These are phyloP conservation scores for Rheum nobile DNA, from an alignment of 148 eudicot genomes.

Conservation along the genomic window DNA sequence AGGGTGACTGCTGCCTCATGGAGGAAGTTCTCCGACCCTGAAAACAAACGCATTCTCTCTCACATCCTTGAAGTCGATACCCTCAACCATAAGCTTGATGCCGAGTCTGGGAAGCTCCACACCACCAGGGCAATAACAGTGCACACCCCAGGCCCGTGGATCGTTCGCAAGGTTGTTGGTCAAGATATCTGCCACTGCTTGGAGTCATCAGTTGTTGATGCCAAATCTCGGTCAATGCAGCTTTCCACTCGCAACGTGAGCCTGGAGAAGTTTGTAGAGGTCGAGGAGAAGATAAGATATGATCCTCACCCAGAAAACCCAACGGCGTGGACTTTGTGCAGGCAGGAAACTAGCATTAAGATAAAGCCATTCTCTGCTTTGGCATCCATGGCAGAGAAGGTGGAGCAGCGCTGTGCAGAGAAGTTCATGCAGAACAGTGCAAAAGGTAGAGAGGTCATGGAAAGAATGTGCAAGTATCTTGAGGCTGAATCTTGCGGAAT, in stretches of 20 bases:
- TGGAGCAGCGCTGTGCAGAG: constrained; percentile 81
- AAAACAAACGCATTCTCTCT: constrained; percentile 69
- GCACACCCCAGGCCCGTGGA: constrained; percentile 94
- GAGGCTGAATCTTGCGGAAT: constrained; percentile 90
- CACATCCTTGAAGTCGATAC: constrained; percentile 92
- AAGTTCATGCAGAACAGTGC: constrained; percentile 83
- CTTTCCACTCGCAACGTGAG: constrained; percentile 72
- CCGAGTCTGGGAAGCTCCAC: constrained; percentile 61
- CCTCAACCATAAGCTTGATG: constrained; percentile 60
- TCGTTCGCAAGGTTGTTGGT: constrained; percentile 62
- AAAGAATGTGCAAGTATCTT: constrained; percentile 92
- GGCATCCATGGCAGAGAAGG: constrained; percentile 92
- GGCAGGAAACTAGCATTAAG: constrained; percentile 83
- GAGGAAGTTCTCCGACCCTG: constrained; percentile 91
- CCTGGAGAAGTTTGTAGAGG: constrained; percentile 70
- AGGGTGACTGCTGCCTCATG: constrained; percentile 94
- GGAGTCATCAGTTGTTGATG: constrained; percentile 83
- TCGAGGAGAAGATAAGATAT: constrained; percentile 80
- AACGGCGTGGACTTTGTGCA: constrained; percentile 80
- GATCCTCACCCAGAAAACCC: constrained; percentile 97
- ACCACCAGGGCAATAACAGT: constrained; percentile 81
- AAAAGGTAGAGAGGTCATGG: constrained; percentile 98
- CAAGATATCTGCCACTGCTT: constrained; percentile 95
- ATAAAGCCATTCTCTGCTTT: constrained; percentile 74
- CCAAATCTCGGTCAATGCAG: constrained; percentile 65